Percentiles rank a stretch among this genome's conserved stretches.
Conservation (phyloP, 108 stramenopile genomes). For the Nitzschia sp. region DNA sequence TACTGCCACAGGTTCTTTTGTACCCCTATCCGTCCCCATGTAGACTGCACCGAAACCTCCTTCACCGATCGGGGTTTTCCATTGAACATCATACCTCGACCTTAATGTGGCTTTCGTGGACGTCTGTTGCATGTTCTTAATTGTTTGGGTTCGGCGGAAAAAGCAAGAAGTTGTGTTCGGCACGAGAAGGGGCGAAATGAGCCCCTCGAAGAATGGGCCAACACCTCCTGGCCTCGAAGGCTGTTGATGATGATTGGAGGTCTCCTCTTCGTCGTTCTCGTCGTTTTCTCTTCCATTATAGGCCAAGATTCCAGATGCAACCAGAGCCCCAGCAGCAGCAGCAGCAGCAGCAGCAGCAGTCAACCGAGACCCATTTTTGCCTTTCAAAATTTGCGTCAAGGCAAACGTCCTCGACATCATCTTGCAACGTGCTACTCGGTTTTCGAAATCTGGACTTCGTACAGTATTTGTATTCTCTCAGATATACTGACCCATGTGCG, state of each 20-base stretch:
- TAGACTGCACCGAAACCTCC: constrained; percentile 81
- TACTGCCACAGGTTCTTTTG: constrained; percentile 60
- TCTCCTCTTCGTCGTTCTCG: neutral
- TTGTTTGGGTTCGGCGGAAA: constrained; percentile 25
- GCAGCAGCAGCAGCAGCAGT: too few species aligned
- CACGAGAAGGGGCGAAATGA: neutral
- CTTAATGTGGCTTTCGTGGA: constrained; percentile 19
- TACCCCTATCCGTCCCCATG: constrained; percentile 46
- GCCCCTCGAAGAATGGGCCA: too few species aligned
- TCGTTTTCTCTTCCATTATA: neutral
- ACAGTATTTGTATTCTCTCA: too few species aligned
- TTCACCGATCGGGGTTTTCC: constrained; percentile 42
- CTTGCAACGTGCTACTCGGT: too few species aligned
- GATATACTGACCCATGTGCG: too few species aligned
- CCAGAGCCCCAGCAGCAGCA: neutral
- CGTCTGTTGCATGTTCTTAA: constrained; percentile 24
- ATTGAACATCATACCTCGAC: constrained; percentile 31
- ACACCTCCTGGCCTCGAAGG: neutral
- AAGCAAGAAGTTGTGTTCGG: constrained; percentile 16
- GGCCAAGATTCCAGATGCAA: neutral
- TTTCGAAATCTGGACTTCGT: too few species aligned
- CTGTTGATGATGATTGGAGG: neutral
- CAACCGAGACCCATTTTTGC: neutral
- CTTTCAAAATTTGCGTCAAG: too few species aligned
- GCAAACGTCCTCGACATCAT: too few species aligned